These are phyloP conservation scores for Pythium apleroticum DNA, from an alignment of 352 stramenopile species.

Conservation along the genomic window DNA sequence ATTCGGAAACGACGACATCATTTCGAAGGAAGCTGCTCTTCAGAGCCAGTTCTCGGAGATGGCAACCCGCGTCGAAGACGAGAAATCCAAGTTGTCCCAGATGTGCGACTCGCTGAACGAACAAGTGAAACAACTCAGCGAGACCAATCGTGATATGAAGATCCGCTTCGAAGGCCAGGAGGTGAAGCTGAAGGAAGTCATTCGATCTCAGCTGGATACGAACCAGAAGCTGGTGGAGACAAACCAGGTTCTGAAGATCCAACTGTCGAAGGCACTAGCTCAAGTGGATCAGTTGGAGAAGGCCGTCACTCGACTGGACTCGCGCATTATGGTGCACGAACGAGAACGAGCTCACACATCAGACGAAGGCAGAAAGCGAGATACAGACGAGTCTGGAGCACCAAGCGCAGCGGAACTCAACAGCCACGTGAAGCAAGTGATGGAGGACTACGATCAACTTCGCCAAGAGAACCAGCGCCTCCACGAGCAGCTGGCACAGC, in stretches of 20 bases:
- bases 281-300: slow-evolving; percentile 32
- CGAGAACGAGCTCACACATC: slow-evolving; percentile 42
- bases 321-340: slow-evolving; percentile 45
- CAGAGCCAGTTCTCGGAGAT: slow-evolving; percentile 7
- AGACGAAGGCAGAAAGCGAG: slow-evolving; percentile 38
- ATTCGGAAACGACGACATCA: slow-evolving; percentile 15
- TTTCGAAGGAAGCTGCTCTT: neutral
- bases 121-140: slow-evolving; percentile 18
- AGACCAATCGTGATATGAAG: slow-evolving; percentile 21
- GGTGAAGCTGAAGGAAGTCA: slow-evolving; percentile 32
- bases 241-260: slow-evolving; percentile 41
- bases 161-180: slow-evolving; percentile 33
- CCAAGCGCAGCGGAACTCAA: slow-evolving; percentile 40
- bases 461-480: slow-evolving; percentile 46
- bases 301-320: slow-evolving; percentile 41
- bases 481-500: slow-evolving; percentile 11
- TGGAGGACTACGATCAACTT: slow-evolving; percentile 46
- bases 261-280: slow-evolving; percentile 32
- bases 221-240: slow-evolving; percentile 41
- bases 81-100: slow-evolving; percentile 10
- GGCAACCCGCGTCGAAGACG: neutral
- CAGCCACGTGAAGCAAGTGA: slow-evolving; percentile 41
- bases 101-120: slow-evolving; percentile 24
- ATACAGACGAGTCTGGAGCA: slow-evolving; percentile 30
- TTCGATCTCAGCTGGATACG: slow-evolving; percentile 40